Evolutionary conservation across 257 asterid genomes (phyloP).

Genomic region (Echium plantagineum): DNA sequence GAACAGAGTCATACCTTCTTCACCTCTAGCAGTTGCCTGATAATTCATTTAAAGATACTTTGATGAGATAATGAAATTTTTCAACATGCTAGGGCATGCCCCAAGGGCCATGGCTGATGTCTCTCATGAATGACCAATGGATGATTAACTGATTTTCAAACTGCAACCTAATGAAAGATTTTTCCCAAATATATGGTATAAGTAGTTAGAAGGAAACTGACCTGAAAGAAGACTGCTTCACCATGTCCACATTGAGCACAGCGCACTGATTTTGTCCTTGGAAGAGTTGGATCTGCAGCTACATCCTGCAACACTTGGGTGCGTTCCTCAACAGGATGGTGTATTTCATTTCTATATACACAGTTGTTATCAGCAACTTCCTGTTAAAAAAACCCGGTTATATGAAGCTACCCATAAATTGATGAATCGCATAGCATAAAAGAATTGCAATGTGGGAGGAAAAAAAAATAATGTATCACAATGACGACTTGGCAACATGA

Average conservation of each 20-base stretch:
- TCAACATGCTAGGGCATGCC: background rate
- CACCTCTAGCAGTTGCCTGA: conserved; percentile 97
- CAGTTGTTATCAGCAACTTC: conserved; percentile 93
- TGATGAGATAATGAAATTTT: background rate
- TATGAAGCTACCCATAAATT: too few relatives aligned
- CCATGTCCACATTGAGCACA: conserved; percentile 87
- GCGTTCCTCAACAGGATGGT: conserved; percentile 78
- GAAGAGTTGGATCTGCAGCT: conserved; percentile 99
- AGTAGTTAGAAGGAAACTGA: too few relatives aligned
- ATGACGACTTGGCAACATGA: too few relatives aligned
- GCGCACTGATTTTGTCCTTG: conserved; percentile 79
- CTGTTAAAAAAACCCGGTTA: conserved; percentile 19
- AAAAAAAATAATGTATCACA: too few relatives aligned
- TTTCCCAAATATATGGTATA: too few relatives aligned
- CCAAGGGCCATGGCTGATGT: too few relatives aligned
- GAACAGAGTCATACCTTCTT: conserved; percentile 93
- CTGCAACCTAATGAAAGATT: too few relatives aligned
- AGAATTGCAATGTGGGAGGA: too few relatives aligned
- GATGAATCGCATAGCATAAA: too few relatives aligned
- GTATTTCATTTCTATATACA: conserved; percentile 84
- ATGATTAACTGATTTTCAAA: background rate
- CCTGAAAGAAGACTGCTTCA: conserved; percentile 76
- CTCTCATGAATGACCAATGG: background rate
- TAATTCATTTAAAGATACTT: background rate
- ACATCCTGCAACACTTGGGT: conserved; percentile 94